A percentile compares a stretch with the other conserved stretches of the same genome.
phyloP scores from a whole-genome alignment of 73 alveolate species.

The Tetrahymena elliotti region DNA sequence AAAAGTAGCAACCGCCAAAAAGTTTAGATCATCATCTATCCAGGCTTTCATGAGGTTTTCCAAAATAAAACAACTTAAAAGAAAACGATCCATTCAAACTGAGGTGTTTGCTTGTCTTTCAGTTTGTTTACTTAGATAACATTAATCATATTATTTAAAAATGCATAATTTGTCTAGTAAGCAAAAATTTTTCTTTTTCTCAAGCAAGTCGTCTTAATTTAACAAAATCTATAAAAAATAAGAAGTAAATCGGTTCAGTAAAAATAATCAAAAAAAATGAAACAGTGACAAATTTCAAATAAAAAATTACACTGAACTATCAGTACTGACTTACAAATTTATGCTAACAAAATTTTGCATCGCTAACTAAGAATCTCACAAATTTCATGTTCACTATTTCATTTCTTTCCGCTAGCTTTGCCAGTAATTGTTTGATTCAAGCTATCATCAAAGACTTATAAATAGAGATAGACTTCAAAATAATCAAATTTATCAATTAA shows the following conservation, averaged over 20 bases:
- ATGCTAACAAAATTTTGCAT: background rate
- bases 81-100: background rate
- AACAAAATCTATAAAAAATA: too few species aligned
- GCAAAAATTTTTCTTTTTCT: too few species aligned
- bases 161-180: background rate
- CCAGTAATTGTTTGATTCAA: background rate
- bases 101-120: too few species aligned
- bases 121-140: too few species aligned
- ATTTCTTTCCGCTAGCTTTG: background rate
- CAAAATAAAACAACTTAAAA: background rate
- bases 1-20: background rate
- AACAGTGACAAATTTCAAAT: background rate
- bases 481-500: too few species aligned
- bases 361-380: background rate
- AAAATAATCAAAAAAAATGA: background rate
- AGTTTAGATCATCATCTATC: background rate
- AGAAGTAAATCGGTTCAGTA: background rate
- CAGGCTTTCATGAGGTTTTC: background rate
- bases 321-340: background rate
- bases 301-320: background rate
- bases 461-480: too few species aligned
- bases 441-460: too few species aligned
- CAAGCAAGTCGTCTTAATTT: background rate
- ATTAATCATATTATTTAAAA: too few species aligned
- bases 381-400: too few species aligned